phyloP scores from a whole-genome alignment of 2,329 filamentous ascomycete species.

The Penicillium sp. region DNA sequence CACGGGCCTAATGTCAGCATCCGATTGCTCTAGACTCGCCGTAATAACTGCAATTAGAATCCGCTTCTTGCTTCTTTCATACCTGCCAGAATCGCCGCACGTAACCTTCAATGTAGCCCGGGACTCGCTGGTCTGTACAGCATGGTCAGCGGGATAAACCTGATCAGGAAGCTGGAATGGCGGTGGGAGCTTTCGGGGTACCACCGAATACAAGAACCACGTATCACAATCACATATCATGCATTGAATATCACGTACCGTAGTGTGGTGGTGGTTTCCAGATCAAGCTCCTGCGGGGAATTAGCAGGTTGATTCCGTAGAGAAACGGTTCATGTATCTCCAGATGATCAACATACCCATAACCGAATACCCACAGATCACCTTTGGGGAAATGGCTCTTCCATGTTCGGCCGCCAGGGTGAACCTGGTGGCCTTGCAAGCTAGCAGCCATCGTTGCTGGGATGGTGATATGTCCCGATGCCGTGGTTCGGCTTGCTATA shows the following conservation, averaged over 20 bases:
- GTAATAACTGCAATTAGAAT: background rate
- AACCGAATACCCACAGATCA: slow-evolving; percentile 96
- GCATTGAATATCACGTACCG: slow-evolving; percentile 52
- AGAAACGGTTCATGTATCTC: background rate
- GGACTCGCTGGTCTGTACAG: slow-evolving; percentile 68
- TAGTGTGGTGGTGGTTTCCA: slow-evolving; percentile 98
- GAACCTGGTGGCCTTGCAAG: slow-evolving; percentile 19
- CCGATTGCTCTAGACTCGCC: background rate
- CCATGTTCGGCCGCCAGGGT: slow-evolving; percentile 39
- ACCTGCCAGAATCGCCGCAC: slow-evolving; percentile 98
- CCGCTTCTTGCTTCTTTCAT: slow-evolving; percentile 36
- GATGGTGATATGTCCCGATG: background rate
- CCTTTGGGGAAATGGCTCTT: slow-evolving; percentile 43
- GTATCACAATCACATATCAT: background rate
- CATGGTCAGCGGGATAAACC: background rate
- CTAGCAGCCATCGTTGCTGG: slow-evolving; percentile 12
- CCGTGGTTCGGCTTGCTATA: background rate
- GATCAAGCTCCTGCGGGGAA: slow-evolving; percentile 70
- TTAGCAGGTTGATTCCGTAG: slow-evolving; percentile 2
- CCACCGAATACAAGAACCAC: background rate
- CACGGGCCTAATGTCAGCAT: slow-evolving; percentile 8
- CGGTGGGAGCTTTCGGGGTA: background rate
- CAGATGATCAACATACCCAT: slow-evolving; percentile 64
- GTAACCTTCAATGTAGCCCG: slow-evolving; percentile 88
- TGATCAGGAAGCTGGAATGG: background rate